A percentile compares a stretch with the other conserved stretches of the same genome.
These are phyloP conservation scores for Perilla frutescens DNA, from an alignment of 257 asterid species.

Conservation along the genomic window DNA sequence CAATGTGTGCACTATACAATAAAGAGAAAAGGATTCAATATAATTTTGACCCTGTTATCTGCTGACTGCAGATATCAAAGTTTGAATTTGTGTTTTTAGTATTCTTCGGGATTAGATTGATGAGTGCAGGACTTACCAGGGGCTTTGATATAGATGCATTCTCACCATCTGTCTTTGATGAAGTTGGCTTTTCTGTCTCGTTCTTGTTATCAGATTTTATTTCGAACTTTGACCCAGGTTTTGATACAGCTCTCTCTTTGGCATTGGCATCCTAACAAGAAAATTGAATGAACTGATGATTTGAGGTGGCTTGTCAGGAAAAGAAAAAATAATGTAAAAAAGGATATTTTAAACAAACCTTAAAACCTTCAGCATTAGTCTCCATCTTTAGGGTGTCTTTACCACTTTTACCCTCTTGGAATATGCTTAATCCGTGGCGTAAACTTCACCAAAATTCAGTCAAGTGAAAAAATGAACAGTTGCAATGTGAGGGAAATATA, in stretches of 20 bases:
- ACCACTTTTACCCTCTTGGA: constrained; percentile 74
- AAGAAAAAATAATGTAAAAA: constrained; percentile 8
- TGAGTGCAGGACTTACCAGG: constrained; percentile 54
- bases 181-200: constrained; percentile 64
- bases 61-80: neutral
- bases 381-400: constrained; percentile 78
- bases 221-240: constrained; percentile 61
- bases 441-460: constrained; percentile 58
- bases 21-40: constrained; percentile 11
- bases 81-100: neutral
- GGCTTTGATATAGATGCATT: constrained; percentile 55
- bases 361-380: constrained; percentile 68
- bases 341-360: constrained; percentile 54
- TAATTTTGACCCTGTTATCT: constrained; percentile 12
- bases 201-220: constrained; percentile 55
- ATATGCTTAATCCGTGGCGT: constrained; percentile 87
- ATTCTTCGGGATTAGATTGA: neutral
- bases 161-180: constrained; percentile 68
- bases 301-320: neutral
- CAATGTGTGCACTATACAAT: neutral
- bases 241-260: constrained; percentile 48
- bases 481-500: neutral
- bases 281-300: constrained; percentile 7
- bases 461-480: constrained; percentile 10
- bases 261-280: constrained; percentile 49